Evolutionary conservation across 1,139 yeast genomes (phyloP), one percentile per base, ranked within the genome.

Genomic region (Blastobotrys arbuscula): DNA sequence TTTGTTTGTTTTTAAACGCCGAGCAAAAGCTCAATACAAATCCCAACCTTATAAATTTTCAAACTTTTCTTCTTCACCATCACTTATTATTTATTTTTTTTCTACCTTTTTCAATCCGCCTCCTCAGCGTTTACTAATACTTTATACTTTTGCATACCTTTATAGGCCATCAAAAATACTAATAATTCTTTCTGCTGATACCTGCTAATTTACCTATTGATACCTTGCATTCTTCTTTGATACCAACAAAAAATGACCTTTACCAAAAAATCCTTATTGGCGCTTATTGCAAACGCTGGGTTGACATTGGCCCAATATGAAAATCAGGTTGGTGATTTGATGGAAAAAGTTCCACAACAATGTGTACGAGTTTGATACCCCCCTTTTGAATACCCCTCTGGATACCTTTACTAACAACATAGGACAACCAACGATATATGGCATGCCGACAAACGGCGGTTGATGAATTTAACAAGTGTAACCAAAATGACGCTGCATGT

Each of bases 401-500:
- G n/a, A 16, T 18, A 23, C 36, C 33, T 9, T 3, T 21, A 16
- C 24, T 34, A 39, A 21, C 42, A n/a, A 23, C 7, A 23, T 39
- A 49, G 51, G 39, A 34, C 26, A 42, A 45, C 18, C 35, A 39
- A 7, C 36, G 33, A 18, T 49, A 49, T 36, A 15, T 45, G 26
- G 46, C 41, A 19, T 48, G 51, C 28, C 38, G 44, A 19, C 30
- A 45, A 15, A 36, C 28, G 5, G 48, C 39, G 15, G 35, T 28
- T 24, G 41, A 37, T 19, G 28, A 41, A 12, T 37, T 21, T 39
- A 42, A 28, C 13, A 34, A 26, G 5, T 39, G 49, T 34, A 42
- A 43, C 30, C 23, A 31, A 18, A 49, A 41, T 19, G 63, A 61
- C 38, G 8, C 48, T 30, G 47, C 47, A 19, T 63, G 67, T 51